Conservation (phyloP, 208 protist genomes). For the Leishmania arabica region DNA sequence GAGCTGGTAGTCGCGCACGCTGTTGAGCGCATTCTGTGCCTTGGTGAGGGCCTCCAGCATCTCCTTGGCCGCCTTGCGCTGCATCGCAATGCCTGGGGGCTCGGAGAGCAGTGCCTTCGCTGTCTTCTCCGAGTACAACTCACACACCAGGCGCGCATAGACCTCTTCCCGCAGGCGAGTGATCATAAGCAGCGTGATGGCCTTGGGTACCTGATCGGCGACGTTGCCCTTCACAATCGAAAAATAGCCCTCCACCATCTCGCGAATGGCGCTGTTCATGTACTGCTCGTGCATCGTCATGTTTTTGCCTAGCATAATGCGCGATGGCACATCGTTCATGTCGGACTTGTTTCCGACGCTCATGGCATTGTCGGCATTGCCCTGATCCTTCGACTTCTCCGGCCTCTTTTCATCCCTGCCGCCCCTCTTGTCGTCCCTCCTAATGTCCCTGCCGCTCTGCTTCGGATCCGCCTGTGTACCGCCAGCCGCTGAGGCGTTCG, state of each 20-base stretch:
- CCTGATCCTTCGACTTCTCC: slow-evolving; percentile 58
- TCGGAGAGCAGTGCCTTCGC: slow-evolving; percentile 95
- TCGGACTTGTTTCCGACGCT: slow-evolving; percentile 29
- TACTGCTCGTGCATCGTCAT: slow-evolving; percentile 78
- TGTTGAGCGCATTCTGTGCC: slow-evolving; percentile 84
- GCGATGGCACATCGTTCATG: slow-evolving; percentile 80
- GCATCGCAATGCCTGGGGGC: slow-evolving; percentile 77
- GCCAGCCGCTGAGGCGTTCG: slow-evolving; percentile 7
- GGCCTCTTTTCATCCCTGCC: slow-evolving; percentile 47
- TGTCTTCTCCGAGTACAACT: slow-evolving; percentile 94
- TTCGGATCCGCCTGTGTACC: slow-evolving; percentile 14
- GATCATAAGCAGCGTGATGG: slow-evolving; percentile 98
- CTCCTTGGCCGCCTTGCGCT: slow-evolving; percentile 88
- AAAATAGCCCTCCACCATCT: slow-evolving; percentile 94
- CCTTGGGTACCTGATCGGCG: slow-evolving; percentile 97
- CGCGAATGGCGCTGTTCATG: slow-evolving; percentile 84
- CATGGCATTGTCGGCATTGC: slow-evolving; percentile 40
- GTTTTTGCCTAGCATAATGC: slow-evolving; percentile 75
- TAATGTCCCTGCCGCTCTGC: slow-evolving; percentile 16
- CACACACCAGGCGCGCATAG: slow-evolving; percentile 94
- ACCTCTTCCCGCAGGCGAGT: slow-evolving; percentile 91
- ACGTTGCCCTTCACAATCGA: slow-evolving; percentile 92
- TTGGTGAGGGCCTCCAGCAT: slow-evolving; percentile 92
- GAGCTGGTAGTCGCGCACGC: slow-evolving; percentile 78
- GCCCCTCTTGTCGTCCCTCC: slow-evolving; percentile 38